Percentiles rank a stretch among this genome's conserved stretches.
Evolutionary conservation across 177 flowering plant genomes (phyloP).

Genomic region (Vitis hybrid): DNA sequence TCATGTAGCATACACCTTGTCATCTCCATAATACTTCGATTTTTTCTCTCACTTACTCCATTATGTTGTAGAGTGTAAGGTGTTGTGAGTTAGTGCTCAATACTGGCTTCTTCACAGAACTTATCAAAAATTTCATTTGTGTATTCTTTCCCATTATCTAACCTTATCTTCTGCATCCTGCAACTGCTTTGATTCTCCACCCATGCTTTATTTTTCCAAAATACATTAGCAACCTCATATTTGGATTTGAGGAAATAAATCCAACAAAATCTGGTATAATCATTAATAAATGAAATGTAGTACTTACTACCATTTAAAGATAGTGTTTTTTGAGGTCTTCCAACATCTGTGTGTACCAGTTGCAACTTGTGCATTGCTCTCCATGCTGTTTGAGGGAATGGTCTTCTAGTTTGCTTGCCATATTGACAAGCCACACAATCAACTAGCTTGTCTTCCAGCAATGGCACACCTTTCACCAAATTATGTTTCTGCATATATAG

Average conservation of each 20-base stretch:
- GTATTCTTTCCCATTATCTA: neutral
- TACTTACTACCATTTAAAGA: neutral
- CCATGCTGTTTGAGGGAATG: neutral
- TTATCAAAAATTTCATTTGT: neutral
- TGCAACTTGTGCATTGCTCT: neutral
- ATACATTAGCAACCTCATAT: neutral
- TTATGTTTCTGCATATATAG: neutral
- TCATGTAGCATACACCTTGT: neutral
- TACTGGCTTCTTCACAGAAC: neutral
- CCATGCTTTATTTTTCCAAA: neutral
- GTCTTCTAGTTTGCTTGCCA: neutral
- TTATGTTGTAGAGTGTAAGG: neutral
- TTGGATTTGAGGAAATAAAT: neutral
- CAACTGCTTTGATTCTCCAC: neutral
- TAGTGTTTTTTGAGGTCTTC: neutral
- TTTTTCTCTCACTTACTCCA: slow-evolving; percentile 1
- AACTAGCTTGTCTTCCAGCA: neutral
- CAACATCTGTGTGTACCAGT: neutral
- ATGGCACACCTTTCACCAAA: neutral
- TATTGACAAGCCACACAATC: slow-evolving; percentile 1
- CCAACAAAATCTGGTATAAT: neutral
- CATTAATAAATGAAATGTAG: neutral
- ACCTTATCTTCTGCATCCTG: neutral
- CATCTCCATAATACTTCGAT: neutral
- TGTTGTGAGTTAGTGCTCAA: neutral